A percentile compares a stretch with the other conserved stretches of the same genome.
Conservation (phyloP, 192 early-diverging fungal species). For the Entomortierella parvispora region DNA sequence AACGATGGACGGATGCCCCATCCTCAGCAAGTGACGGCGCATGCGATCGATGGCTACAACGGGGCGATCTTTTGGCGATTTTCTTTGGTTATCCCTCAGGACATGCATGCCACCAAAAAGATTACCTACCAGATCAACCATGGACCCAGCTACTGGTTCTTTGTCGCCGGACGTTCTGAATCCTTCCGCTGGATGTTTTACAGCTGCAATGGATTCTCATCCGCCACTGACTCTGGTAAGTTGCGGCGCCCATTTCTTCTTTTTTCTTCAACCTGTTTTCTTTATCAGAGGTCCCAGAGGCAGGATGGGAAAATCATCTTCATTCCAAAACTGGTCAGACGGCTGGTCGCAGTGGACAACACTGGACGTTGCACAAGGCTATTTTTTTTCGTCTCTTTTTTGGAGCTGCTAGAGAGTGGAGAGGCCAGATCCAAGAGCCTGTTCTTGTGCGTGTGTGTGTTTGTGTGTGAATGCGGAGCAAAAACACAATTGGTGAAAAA, state of each 20-base stretch:
- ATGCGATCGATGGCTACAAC: constrained; percentile 64
- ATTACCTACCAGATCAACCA: constrained; percentile 47
- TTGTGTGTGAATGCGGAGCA: not conserved
- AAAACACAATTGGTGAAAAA: constrained; percentile 45
- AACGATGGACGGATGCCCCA: constrained; percentile 9
- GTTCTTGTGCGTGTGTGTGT: no score
- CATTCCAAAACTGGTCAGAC: no score
- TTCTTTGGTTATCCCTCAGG: constrained; percentile 61
- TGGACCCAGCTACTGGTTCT: constrained; percentile 58
- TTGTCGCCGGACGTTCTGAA: constrained; percentile 58
- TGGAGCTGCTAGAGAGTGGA: no score
- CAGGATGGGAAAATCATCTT: no score
- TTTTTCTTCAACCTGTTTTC: not conserved
- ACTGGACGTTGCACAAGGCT: no score
- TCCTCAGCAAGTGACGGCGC: constrained; percentile 19
- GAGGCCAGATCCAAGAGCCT: no score
- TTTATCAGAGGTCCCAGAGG: no score
- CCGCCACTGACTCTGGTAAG: constrained; percentile 30
- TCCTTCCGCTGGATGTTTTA: constrained; percentile 75
- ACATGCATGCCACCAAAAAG: constrained; percentile 44
- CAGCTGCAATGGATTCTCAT: constrained; percentile 79
- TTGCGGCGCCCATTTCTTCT: constrained; percentile 1
- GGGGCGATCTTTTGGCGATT: constrained; percentile 73
- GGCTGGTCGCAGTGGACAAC: not conserved
- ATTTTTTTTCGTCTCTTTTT: no score